A percentile compares a stretch with the other conserved stretches of the same genome.
These are phyloP conservation scores for Citrullus mucosospermus DNA, from an alignment of 306 rosid species.

Conservation along the genomic window DNA sequence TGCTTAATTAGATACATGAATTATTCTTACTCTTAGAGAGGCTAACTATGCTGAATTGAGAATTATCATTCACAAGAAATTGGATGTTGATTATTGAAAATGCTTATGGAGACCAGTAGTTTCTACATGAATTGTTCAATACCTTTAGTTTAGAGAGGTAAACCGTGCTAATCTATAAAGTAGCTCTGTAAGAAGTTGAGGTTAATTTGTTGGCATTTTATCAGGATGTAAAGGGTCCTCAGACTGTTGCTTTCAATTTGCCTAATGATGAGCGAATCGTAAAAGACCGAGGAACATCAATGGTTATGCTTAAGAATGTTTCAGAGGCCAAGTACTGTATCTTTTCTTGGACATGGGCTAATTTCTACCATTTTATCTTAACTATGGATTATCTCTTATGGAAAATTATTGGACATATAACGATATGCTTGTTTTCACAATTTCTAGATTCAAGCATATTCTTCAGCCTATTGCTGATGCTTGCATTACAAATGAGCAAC, in stretches of 20 bases:
- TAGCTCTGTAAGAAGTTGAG: conserved; percentile 5
- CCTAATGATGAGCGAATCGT: conserved; percentile 93
- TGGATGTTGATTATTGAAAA: neutral
- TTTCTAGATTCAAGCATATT: conserved; percentile 69
- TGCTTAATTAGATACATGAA: neutral
- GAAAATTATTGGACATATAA: neutral
- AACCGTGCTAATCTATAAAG: neutral
- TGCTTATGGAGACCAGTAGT: neutral
- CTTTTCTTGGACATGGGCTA: conserved; percentile 8
- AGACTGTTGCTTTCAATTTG: conserved; percentile 88
- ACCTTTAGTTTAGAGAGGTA: neutral
- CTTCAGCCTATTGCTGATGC: conserved; percentile 73
- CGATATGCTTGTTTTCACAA: conserved; percentile 10
- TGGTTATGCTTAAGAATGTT: conserved; percentile 97
- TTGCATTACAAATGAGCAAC: conserved; percentile 61
- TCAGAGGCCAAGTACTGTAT: conserved; percentile 82
- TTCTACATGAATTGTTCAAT: neutral
- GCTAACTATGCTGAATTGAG: neutral
- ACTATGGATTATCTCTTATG: neutral
- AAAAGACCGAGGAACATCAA: conserved; percentile 77
- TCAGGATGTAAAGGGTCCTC: conserved; percentile 98
- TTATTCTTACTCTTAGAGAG: neutral
- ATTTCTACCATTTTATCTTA: conserved; percentile 3
- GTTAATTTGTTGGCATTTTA: conserved; percentile 11
- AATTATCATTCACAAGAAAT: neutral